Evolutionary conservation across 75 land plant genomes (phyloP).

Genomic region (Pinus albicaulis): DNA sequence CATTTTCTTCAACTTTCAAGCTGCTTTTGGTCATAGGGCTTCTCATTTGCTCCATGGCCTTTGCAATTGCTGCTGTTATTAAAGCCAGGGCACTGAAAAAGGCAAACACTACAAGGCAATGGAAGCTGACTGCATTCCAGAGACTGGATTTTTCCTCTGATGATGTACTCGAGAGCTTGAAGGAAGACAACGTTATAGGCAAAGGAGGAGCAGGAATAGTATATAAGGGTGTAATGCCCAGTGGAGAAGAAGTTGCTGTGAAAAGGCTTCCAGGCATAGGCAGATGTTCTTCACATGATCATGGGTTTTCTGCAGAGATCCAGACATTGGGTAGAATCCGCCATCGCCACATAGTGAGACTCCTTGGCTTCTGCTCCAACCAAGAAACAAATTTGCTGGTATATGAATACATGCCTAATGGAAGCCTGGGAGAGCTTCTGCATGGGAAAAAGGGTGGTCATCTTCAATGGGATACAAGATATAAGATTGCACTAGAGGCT

Average conservation of each 20-base stretch:
- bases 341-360: conserved; percentile 56
- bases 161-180: conserved; percentile 78
- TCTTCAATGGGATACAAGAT: conserved; percentile 30
- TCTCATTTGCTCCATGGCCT: conserved; percentile 39
- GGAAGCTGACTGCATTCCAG: conserved; percentile 92
- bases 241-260: conserved; percentile 82
- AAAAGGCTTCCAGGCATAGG: conserved; percentile 59
- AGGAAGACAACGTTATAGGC: conserved; percentile 91
- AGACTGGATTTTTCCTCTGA: conserved; percentile 65
- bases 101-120: conserved; percentile 19
- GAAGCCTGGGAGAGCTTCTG: conserved; percentile 38
- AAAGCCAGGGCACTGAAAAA: conserved; percentile 2
- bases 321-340: conserved; percentile 47
- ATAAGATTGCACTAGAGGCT: conserved; percentile 39
- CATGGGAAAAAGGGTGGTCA: conserved; percentile 44
- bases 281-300: conserved; percentile 17
- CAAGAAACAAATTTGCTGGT: conserved; percentile 39
- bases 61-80: conserved; percentile 12
- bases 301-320: conserved; percentile 44
- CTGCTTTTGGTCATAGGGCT: conserved; percentile 51
- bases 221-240: conserved; percentile 63
- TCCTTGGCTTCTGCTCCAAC: conserved; percentile 56
- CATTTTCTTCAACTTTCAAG: conserved; percentile 3
- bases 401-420: conserved; percentile 32
- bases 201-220: conserved; percentile 95